These are phyloP conservation scores for Trichomonascaceae sp. DNA, from an alignment of 1,139 yeast genomes.

Conservation along the genomic window DNA sequence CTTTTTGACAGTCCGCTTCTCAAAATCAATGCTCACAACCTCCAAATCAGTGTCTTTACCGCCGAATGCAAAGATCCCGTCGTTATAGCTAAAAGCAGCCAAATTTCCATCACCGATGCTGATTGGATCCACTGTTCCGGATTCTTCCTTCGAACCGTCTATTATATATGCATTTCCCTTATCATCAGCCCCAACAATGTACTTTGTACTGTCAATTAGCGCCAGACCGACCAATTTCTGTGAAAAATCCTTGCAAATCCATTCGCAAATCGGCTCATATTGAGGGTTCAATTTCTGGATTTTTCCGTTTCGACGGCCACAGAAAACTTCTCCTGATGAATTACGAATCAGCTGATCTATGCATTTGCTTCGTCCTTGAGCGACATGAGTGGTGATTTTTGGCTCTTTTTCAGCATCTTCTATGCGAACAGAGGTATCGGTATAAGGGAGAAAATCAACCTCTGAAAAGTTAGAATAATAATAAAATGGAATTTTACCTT, in stretches of 20 bases:
- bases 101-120: neutral
- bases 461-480: slow-evolving; percentile 14
- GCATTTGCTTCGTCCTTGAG: slow-evolving; percentile 25
- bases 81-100: slow-evolving; percentile 7
- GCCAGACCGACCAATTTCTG: slow-evolving; percentile 9
- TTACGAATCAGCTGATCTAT: slow-evolving; percentile 20
- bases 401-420: slow-evolving; percentile 25
- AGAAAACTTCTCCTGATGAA: slow-evolving; percentile 17
- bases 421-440: slow-evolving; percentile 30
- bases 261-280: slow-evolving; percentile 14
- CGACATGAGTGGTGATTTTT: slow-evolving; percentile 22
- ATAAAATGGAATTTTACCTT: neutral
- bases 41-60: slow-evolving; percentile 45
- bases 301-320: slow-evolving; percentile 24
- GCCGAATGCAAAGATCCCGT: slow-evolving; percentile 31
- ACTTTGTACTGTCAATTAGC: neutral
- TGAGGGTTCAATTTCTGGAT: slow-evolving; percentile 20
- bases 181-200: slow-evolving; percentile 2
- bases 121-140: neutral
- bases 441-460: slow-evolving; percentile 23
- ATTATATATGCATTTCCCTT: slow-evolving; percentile 17
- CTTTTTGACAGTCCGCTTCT: slow-evolving; percentile 9
- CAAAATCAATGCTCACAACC: slow-evolving; percentile 18
- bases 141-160: slow-evolving; percentile 10
- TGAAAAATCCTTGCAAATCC: slow-evolving; percentile 11